Base-by-base conservation (phyloP, 495 filamentous ascomycete genomes). In the Haplographium delicatum region DNA sequence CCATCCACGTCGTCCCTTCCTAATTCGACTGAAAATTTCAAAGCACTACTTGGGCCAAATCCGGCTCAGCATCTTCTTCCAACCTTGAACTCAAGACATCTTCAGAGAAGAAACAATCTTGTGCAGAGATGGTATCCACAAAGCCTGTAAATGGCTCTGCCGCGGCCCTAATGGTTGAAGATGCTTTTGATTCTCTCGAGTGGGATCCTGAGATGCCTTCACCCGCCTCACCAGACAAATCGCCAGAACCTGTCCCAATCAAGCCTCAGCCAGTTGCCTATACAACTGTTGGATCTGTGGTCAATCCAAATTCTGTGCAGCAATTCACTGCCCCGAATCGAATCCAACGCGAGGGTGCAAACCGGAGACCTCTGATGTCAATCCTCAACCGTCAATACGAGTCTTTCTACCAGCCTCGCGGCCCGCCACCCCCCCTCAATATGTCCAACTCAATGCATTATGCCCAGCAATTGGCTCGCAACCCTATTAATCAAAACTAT, bases 271-370 rank as follows among this genome's bases (percentile, higher is more conserved):
- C 51, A 9, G n/a, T 61, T 5, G 35, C 57, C 9, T 63, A 63
- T 37, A 63, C 61, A 2, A 63, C 61, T 1, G 61, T 63, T 23
- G 61, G 61, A 4, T 63, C 61, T n/a, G 25, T 61, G 6, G 58
- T 57, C 25, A 54, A 63, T 40, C 54, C 51, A 3, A 61, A 49
- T 41, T 40, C 44, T 4, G 41, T 47, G 7, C 58, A 45, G 8
- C 53, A 59, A 28, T 59, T 63, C 42, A 43, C 54, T 30, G 56
- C 61, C 39, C 61, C 61, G 4, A 55, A 56, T 39, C 51, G 61
- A 5, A 56, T 61, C 27, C 61, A 63, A 22, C 54, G 61, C 9
- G 61, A 63, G 33, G 60, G 60, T 6, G 44, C 50, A 10, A 49
- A 38, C 15, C 45, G 60, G 26, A 27, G 54, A 19, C 47, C 57